Base-by-base conservation (phyloP, 2,329 filamentous ascomycete genomes). In the Shiraia sp. region DNA sequence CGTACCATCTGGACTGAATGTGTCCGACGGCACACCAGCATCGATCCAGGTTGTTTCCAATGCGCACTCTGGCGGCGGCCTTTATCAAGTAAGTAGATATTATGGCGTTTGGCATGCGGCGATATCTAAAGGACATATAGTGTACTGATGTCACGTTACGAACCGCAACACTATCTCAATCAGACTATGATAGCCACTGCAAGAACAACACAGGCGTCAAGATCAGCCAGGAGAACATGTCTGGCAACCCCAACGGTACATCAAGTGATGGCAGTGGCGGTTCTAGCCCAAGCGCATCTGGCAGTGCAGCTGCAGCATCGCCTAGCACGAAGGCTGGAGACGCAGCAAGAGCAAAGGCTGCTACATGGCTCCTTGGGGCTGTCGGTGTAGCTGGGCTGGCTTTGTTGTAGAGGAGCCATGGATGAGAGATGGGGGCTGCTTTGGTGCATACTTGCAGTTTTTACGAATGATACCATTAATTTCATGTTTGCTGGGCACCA, bases 91-190 rank as follows among this genome's bases (percentile, higher is more conserved):
- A 61, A 45, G 72, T 57, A 9, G 19, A 4, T 12, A 19, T 4
- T 12, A 10, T 16, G 13, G 6, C 22, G 12, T 19, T 29, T 7
- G 3, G 13, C 3, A 14, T 10, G 14, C 8, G 5, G 3, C 2
- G 10, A 24, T 28, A 10, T 24, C 44, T 54, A 33, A 57, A 22
- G 8, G 8, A 10, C 10, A 27, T 6, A 39, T 46, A 86, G 82
- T 91, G 87, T 67, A 84, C 86, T 60, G 87, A 91, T 57, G 80
- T 90, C 52, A 83, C 80, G 17, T 85, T 91, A 71, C 78, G 76
- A 23, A 71, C 72, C 36, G 71, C 72, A 9, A 74, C 79, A 4
- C 72, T 75, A 13, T 64, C 71, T 7, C 72, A 78, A 12, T 61
- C 71, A 17, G 71, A 72, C 24, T 69, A 64, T 53, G 52, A 64